Base-by-base conservation (phyloP, 164 flowering plant species). In the Aristolochia fimbriata region DNA sequence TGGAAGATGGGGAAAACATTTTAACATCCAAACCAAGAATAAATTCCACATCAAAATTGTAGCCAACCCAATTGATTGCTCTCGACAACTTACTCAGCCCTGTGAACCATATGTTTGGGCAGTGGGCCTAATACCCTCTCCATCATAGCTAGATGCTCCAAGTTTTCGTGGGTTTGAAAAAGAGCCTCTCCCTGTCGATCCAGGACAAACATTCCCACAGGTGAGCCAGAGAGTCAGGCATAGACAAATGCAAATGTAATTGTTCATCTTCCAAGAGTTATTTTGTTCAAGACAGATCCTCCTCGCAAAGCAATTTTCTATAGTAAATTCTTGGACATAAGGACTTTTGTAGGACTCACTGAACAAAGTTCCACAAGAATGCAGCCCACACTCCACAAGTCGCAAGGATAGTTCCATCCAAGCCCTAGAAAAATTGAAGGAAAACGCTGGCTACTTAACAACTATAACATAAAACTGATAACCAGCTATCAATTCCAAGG, bases 91-190 rank as follows among this genome's bases (percentile, higher is more conserved):
- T 80, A 90, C 91, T 91, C 90, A 3, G 88, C 90, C 68, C 86
- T 81, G 30, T 68, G 65, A 51, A 70, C 73, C 97, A 88, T 82
- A 60, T 88, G 85, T 21, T 76, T 84, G 7, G 97, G 96, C 52
- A 88, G 63, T 50, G 97, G 91, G 24, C 97, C 97, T 52, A 91
- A 64, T n/a, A 91, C 97, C 65, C 82, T 79, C 70, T 91, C 97
- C 97, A 91, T 91, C 97, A 91, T 91, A 22, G 97, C 97, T 59
- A 91, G 83, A 80, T 91, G 97, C 71, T 91, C 97, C 78, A 91
- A 71, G 75, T 91, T 91, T 65, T 91, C 96, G 59, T 91, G 97
- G 14, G 97, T 91, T 70, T 91, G 96, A 66, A 91, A 91, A 23
- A 91, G 84, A 4, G 97, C 96, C 63, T 86, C 90, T 1, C 97